phyloP scores from a whole-genome alignment of 2,329 filamentous ascomycete genomes.

The Berkeleyomyces rouxiae region DNA sequence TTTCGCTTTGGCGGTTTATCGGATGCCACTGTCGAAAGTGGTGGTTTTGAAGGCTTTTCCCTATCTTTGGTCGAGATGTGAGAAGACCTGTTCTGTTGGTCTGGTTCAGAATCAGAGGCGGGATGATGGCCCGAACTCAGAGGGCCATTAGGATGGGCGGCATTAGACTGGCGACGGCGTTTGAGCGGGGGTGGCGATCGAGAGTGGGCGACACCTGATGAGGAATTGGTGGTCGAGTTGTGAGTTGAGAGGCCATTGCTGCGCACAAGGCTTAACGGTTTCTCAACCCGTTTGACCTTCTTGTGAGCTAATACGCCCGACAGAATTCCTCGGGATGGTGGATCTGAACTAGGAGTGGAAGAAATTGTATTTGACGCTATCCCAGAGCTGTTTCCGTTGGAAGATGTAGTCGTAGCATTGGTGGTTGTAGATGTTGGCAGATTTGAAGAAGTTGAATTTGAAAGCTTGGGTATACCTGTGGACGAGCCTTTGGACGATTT shows the following conservation, averaged over 20 bases:
- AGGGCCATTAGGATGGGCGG: background rate
- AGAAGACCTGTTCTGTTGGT: constrained; percentile 28
- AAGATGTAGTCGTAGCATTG: background rate
- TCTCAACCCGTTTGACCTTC: constrained; percentile 9
- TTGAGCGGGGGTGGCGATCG: constrained; percentile 10
- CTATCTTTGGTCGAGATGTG: constrained; percentile 31
- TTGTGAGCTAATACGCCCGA: constrained; percentile 9
- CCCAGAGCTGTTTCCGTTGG: background rate
- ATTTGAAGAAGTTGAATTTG: background rate
- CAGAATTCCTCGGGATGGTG: background rate
- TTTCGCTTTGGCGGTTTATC: constrained; percentile 33
- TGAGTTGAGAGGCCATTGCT: background rate
- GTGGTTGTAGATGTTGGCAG: too few species aligned
- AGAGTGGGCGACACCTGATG: background rate
- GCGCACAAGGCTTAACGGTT: background rate
- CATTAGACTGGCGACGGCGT: constrained; percentile 8
- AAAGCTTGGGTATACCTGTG: background rate
- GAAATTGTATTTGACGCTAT: background rate
- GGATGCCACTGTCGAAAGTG: background rate
- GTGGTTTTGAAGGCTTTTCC: constrained; percentile 24
- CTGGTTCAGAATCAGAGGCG: constrained; percentile 40
- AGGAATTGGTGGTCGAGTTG: background rate
- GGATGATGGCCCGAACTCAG: constrained; percentile 19
- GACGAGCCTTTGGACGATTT: constrained; percentile 1
- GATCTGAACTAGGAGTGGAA: background rate